Percentiles rank a stretch among this genome's conserved stretches.
These are phyloP conservation scores for Suillus placidus DNA, from an alignment of 768 basidiomycete genomes.

Conservation along the genomic window DNA sequence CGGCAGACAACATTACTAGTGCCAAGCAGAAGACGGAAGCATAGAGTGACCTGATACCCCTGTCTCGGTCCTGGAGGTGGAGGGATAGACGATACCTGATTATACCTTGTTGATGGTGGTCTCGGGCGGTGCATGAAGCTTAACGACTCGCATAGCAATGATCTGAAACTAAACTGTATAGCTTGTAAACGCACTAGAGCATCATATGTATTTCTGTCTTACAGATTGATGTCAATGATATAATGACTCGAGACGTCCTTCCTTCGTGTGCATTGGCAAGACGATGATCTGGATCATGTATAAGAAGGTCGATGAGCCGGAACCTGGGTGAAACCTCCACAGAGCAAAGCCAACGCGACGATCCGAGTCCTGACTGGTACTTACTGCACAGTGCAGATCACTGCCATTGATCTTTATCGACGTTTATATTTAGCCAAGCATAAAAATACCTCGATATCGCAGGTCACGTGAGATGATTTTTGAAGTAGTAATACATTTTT, in stretches of 20 bases:
- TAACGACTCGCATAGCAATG: not conserved
- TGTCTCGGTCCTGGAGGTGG: not conserved
- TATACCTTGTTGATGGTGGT: not conserved
- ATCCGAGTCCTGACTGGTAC: not conserved
- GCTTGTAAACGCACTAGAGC: not conserved
- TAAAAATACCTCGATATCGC: not conserved
- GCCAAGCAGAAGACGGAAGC: constrained; percentile 7
- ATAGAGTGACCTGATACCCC: constrained; percentile 6
- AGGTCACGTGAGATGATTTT: constrained; percentile 12
- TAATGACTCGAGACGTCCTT: not conserved
- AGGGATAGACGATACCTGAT: not conserved
- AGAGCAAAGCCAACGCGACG: not conserved
- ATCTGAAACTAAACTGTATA: not conserved
- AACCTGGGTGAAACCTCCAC: not conserved
- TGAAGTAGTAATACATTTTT: constrained; percentile 1
- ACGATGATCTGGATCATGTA: not conserved
- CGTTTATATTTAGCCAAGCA: not conserved
- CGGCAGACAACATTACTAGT: not conserved
- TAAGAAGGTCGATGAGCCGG: too few relatives aligned
- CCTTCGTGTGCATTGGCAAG: not conserved
- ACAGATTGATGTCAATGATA: not conserved
- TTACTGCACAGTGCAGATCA: not conserved
- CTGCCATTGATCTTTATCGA: not conserved
- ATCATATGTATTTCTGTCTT: not conserved
- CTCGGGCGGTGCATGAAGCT: not conserved